phyloP scores from a whole-genome alignment of 805 yeast genomes.

The Lachancea meyersii region DNA sequence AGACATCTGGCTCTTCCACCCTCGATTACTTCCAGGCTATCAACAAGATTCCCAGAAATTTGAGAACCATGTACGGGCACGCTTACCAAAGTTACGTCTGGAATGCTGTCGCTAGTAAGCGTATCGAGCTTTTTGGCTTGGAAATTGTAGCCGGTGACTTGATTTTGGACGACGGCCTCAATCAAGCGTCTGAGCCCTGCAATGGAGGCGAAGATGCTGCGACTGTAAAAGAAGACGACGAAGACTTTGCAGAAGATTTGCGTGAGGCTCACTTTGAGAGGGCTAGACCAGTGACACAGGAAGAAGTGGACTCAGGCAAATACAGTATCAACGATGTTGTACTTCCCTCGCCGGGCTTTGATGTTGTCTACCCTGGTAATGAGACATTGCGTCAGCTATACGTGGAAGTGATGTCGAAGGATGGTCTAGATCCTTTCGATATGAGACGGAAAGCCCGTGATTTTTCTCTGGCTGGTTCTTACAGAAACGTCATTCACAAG shows the following conservation, averaged over 20 bases:
- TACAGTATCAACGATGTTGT: constrained; percentile 78
- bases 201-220: constrained; percentile 33
- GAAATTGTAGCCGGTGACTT: constrained; percentile 75
- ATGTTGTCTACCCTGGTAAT: constrained; percentile 77
- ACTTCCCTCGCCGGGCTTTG: constrained; percentile 95
- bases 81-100: constrained; percentile 96
- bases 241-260: constrained; percentile 65
- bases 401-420: constrained; percentile 66
- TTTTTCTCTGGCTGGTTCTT: constrained; percentile 87
- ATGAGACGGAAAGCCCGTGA: constrained; percentile 85
- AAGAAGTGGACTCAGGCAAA: constrained; percentile 54
- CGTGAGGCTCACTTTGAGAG: constrained; percentile 50
- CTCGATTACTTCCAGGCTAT: constrained; percentile 66
- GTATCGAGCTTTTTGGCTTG: constrained; percentile 67
- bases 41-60: constrained; percentile 84
- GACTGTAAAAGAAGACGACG: constrained; percentile 41
- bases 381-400: constrained; percentile 54
- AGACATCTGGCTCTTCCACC: constrained; percentile 33
- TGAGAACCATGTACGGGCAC: constrained; percentile 92
- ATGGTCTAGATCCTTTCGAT: constrained; percentile 73
- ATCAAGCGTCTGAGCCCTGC: constrained; percentile 9
- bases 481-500: constrained; percentile 63
- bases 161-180: constrained; percentile 38
- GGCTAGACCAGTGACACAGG: constrained; percentile 70
- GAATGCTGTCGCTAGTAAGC: constrained; percentile 77